phyloP scores from a whole-genome alignment of 2,329 filamentous ascomycete genomes.

The Ophiocordyceps unilateralis region DNA sequence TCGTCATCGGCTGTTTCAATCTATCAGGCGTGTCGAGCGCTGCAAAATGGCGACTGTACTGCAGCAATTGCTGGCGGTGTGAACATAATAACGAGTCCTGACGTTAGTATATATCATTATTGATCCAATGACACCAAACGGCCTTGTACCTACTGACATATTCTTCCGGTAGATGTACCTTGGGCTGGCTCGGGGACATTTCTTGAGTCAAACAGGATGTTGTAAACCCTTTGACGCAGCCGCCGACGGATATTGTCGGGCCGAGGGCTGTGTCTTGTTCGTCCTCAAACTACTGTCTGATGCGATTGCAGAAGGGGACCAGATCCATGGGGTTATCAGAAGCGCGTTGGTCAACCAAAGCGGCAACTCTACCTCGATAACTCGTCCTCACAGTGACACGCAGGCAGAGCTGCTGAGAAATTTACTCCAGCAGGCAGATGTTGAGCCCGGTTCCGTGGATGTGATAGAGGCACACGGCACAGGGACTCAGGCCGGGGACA shows the following conservation, averaged over 20 bases:
- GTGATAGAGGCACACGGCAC: slow-evolving; percentile 86
- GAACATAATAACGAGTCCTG: too few relatives aligned
- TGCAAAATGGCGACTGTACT: too few relatives aligned
- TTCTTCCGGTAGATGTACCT: too few relatives aligned
- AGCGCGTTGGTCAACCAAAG: slow-evolving; percentile 68
- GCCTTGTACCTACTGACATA: too few relatives aligned
- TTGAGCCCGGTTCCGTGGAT: slow-evolving; percentile 58
- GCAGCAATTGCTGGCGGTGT: too few relatives aligned
- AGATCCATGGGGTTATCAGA: slow-evolving; percentile 54
- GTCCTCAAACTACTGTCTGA: slow-evolving; percentile 65
- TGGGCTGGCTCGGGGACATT: too few relatives aligned
- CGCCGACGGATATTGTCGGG: slow-evolving; percentile 71
- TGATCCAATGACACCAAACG: too few relatives aligned
- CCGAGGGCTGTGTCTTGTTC: slow-evolving; percentile 57
- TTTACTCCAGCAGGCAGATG: slow-evolving; percentile 52
- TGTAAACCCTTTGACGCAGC: not conserved
- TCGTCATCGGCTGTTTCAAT: too few relatives aligned
- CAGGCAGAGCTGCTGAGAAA: slow-evolving; percentile 56
- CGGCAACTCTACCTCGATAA: slow-evolving; percentile 67
- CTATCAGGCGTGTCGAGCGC: too few relatives aligned
- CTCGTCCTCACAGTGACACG: slow-evolving; percentile 58
- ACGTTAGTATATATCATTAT: too few relatives aligned
- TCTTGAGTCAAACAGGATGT: too few relatives aligned
- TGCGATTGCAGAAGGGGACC: slow-evolving; percentile 60
- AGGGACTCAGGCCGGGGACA: slow-evolving; percentile 71